Conservation (phyloP, 73 alveolate genomes). For the Effrenium voratum region DNA sequence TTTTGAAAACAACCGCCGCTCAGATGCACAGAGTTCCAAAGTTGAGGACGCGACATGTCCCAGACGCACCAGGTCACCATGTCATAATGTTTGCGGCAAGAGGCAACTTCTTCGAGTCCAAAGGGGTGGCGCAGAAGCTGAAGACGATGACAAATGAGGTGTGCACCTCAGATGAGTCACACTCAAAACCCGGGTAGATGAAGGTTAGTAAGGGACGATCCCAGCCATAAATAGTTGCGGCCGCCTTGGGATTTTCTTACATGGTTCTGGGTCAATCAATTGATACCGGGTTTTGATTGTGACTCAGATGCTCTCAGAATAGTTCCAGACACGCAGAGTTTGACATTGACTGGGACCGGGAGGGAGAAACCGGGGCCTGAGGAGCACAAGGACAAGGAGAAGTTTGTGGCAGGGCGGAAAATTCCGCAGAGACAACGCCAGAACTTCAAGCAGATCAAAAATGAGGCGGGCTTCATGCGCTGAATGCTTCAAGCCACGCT, state of each 20-base stretch:
- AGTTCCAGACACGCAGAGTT: background rate
- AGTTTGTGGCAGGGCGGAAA: conserved; percentile 73
- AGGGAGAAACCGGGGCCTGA: no score
- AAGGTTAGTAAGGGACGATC: no score
- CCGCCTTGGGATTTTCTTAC: no score
- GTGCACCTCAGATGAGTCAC: no score
- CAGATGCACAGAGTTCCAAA: background rate
- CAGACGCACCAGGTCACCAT: no score
- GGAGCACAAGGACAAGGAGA: background rate
- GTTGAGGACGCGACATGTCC: background rate
- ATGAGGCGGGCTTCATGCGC: conserved; percentile 16
- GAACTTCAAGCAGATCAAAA: conserved; percentile 57
- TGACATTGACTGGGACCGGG: no score
- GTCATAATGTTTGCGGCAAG: background rate
- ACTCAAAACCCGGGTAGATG: no score
- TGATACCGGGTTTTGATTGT: no score
- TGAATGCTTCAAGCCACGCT: no score
- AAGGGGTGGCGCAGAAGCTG: conserved; percentile 71
- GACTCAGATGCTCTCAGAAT: no score
- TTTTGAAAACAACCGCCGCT: conserved; percentile 74
- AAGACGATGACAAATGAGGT: conserved; percentile 41
- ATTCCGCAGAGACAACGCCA: conserved; percentile 51
- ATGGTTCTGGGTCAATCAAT: no score
- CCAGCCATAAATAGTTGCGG: no score
- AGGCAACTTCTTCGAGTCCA: conserved; percentile 30